Evolutionary conservation across 2,329 filamentous ascomycete genomes (phyloP).

Genomic region (Cercospora sp.): DNA sequence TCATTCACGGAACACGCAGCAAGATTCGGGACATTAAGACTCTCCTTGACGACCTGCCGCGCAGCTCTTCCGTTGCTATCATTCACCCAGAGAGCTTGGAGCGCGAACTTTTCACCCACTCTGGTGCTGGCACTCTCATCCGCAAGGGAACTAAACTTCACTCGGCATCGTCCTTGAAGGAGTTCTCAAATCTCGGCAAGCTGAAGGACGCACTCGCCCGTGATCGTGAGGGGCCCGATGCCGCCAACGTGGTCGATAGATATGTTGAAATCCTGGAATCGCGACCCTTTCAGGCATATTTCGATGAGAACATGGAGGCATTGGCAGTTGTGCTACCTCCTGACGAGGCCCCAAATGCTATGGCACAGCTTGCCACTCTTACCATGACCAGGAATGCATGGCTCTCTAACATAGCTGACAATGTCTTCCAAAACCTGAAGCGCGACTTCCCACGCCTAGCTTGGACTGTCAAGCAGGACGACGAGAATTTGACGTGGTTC

Average conservation of each 20-base stretch:
- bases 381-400: slow-evolving; percentile 93
- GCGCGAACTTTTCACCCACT: slow-evolving; percentile 95
- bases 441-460: slow-evolving; percentile 88
- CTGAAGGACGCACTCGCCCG: slow-evolving; percentile 80
- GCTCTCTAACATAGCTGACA: slow-evolving; percentile 92
- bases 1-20: slow-evolving; percentile 86
- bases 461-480: slow-evolving; percentile 95
- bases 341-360: slow-evolving; percentile 62
- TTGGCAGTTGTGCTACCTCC: slow-evolving; percentile 84
- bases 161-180: slow-evolving; percentile 66
- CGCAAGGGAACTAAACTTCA: slow-evolving; percentile 87
- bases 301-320: slow-evolving; percentile 90
- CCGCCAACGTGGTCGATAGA: slow-evolving; percentile 78
- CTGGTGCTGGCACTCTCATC: slow-evolving; percentile 89
- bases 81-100: slow-evolving; percentile 95
- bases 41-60: slow-evolving; percentile 80
- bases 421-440: slow-evolving; percentile 89
- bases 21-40: slow-evolving; percentile 99
- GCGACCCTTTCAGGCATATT: slow-evolving; percentile 87
- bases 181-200: slow-evolving; percentile 73
- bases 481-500: slow-evolving; percentile 98
- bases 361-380: slow-evolving; percentile 84
- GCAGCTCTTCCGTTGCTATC: slow-evolving; percentile 92
- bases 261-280: slow-evolving; percentile 78
- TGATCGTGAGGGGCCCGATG: slow-evolving; percentile 78